phyloP scores from a whole-genome alignment of 306 rosid genomes.

The Cotoneaster glaucophyllus region DNA sequence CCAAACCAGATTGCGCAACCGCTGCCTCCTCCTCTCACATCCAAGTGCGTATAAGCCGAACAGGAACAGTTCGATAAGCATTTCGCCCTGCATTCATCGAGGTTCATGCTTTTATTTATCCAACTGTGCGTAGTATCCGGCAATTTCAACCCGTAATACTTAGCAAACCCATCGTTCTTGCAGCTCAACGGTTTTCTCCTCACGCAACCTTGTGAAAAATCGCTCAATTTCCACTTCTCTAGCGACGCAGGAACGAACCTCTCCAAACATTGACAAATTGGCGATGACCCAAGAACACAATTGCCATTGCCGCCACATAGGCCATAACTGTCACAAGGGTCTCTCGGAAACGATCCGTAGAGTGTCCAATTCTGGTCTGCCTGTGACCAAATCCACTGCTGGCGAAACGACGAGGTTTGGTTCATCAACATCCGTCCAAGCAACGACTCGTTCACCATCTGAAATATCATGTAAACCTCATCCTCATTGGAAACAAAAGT shows the following conservation, averaged over 20 bases:
- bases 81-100: constrained; percentile 38
- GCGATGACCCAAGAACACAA: constrained; percentile 15
- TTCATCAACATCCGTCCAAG: constrained; percentile 21
- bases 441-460: neutral
- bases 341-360: constrained; percentile 15
- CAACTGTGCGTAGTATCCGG: constrained; percentile 47
- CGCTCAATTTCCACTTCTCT: constrained; percentile 12
- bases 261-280: constrained; percentile 35
- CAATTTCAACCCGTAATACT: constrained; percentile 21
- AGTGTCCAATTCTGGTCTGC: constrained; percentile 19
- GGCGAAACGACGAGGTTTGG: constrained; percentile 3
- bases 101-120: constrained; percentile 31
- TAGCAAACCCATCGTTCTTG: constrained; percentile 31
- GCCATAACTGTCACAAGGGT: constrained; percentile 31
- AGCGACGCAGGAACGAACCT: constrained; percentile 37
- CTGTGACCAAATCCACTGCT: constrained; percentile 14
- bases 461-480: constrained; percentile 19
- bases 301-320: constrained; percentile 33
- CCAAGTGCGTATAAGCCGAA: constrained; percentile 45
- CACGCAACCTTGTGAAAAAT: constrained; percentile 35
- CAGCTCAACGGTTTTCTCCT: constrained; percentile 15
- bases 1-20: constrained; percentile 72
- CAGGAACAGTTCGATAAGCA: constrained; percentile 65
- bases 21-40: constrained; percentile 48
- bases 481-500: constrained; percentile 13